These are phyloP conservation scores for Fusarium circinatum DNA, from an alignment of 2,329 filamentous ascomycete species.

Conservation along the genomic window DNA sequence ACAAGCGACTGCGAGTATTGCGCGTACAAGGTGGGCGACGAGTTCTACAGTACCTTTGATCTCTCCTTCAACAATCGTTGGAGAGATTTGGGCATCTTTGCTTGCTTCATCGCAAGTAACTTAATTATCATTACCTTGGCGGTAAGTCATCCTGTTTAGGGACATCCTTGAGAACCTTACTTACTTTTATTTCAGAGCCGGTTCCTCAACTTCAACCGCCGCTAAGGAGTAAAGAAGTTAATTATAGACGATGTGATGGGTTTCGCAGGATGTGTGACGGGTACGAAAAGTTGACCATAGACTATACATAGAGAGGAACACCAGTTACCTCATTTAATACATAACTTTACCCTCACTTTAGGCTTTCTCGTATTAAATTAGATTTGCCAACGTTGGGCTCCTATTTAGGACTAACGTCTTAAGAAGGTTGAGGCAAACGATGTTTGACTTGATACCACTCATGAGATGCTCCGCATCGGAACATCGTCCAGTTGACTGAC, in stretches of 20 bases:
- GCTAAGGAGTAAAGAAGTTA: slow-evolving; percentile 46
- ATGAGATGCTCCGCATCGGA: neutral
- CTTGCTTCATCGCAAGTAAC: slow-evolving; percentile 82
- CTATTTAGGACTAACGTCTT: neutral
- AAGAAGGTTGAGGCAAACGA: neutral
- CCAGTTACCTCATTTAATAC: neutral
- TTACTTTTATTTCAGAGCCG: slow-evolving; percentile 52
- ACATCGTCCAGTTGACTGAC: neutral
- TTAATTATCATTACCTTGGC: slow-evolving; percentile 68
- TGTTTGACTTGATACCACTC: neutral
- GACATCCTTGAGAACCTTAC: neutral
- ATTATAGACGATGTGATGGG: neutral
- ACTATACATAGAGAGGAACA: neutral
- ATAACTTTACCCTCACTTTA: neutral
- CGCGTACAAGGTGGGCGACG: slow-evolving; percentile 77
- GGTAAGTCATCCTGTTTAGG: slow-evolving; percentile 52
- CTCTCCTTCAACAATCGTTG: slow-evolving; percentile 77
- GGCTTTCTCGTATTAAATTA: neutral
- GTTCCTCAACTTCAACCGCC: slow-evolving; percentile 64
- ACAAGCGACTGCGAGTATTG: slow-evolving; percentile 82
- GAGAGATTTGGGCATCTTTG: slow-evolving; percentile 84
- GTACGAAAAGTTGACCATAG: neutral
- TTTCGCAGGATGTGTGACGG: neutral
- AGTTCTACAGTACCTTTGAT: slow-evolving; percentile 78
- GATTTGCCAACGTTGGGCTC: neutral